Percentiles rank a stretch among this genome's conserved stretches.
Conservation (phyloP, 164 flowering plant species). For the Buxus sempervirens region DNA sequence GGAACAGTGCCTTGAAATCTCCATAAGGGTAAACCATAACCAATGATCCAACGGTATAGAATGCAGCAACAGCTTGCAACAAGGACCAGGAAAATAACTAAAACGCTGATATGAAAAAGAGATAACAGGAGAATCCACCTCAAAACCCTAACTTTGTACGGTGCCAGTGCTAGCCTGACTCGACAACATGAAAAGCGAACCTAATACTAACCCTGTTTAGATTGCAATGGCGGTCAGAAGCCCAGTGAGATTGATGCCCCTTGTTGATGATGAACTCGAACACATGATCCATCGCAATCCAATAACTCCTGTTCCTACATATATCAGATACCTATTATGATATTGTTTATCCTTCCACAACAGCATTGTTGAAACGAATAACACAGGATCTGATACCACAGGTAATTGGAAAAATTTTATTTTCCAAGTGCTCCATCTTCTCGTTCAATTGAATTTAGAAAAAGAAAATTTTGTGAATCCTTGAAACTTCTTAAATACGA, state of each 20-base stretch:
- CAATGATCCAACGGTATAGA: constrained; percentile 81
- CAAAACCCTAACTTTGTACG: no score
- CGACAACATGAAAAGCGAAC: no score
- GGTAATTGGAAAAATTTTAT: no score
- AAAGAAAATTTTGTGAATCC: no score
- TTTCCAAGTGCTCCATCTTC: no score
- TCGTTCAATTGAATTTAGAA: no score
- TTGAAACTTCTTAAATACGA: no score
- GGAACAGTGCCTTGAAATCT: constrained; percentile 56
- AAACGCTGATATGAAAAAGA: no score
- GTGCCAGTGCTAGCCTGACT: no score
- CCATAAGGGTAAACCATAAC: constrained; percentile 73
- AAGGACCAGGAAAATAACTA: constrained; percentile 27
- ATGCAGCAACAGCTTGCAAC: constrained; percentile 55
- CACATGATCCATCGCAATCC: constrained; percentile 89
- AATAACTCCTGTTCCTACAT: constrained; percentile 83
- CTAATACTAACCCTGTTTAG: constrained; percentile 38
- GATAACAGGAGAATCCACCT: no score
- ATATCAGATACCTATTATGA: constrained; percentile 58
- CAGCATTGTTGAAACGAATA: constrained; percentile 46
- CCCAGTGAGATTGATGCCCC: constrained; percentile 79
- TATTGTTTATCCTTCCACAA: constrained; percentile 80
- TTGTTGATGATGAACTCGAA: constrained; percentile 77
- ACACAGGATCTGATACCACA: neutral
- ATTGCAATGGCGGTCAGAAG: constrained; percentile 50